A percentile compares a stretch with the other conserved stretches of the same genome.
Conservation (phyloP, 306 rosid species). For the Prinsepia uniflora region DNA sequence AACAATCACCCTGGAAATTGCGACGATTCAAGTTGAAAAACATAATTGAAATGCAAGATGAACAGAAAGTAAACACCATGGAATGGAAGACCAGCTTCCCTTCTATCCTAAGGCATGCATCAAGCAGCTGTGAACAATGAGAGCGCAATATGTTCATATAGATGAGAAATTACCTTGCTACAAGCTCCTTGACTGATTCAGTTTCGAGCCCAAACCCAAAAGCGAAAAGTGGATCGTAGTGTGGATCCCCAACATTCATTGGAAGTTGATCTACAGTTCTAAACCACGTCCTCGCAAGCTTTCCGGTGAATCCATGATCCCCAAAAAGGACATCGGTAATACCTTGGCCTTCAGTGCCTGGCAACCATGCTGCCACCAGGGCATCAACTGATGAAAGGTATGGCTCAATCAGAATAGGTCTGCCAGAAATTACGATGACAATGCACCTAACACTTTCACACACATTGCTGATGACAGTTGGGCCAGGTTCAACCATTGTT, state of each 20-base stretch:
- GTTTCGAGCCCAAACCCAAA: conserved; percentile 72
- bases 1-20: no score
- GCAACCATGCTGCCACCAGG: conserved; percentile 91
- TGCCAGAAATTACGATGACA: conserved; percentile 68
- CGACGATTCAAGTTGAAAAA: not conserved
- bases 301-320: conserved; percentile 78
- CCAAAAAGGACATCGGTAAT: conserved; percentile 81
- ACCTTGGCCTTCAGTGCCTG: conserved; percentile 90
- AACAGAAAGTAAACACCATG: not conserved
- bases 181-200: conserved; percentile 60
- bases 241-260: conserved; percentile 76
- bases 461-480: conserved; percentile 55
- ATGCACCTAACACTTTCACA: conserved; percentile 67
- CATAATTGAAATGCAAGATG: not conserved
- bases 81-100: not conserved
- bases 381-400: conserved; percentile 60
- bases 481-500: conserved; percentile 70
- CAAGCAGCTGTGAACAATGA: not conserved
- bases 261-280: conserved; percentile 84
- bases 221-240: conserved; percentile 96
- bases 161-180: conserved; percentile 43
- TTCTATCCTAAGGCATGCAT: not conserved
- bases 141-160: not conserved
- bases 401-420: conserved; percentile 83
- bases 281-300: conserved; percentile 93